phyloP scores from a whole-genome alignment of 495 filamentous ascomycete species.

The Aspergillus hancockii region DNA sequence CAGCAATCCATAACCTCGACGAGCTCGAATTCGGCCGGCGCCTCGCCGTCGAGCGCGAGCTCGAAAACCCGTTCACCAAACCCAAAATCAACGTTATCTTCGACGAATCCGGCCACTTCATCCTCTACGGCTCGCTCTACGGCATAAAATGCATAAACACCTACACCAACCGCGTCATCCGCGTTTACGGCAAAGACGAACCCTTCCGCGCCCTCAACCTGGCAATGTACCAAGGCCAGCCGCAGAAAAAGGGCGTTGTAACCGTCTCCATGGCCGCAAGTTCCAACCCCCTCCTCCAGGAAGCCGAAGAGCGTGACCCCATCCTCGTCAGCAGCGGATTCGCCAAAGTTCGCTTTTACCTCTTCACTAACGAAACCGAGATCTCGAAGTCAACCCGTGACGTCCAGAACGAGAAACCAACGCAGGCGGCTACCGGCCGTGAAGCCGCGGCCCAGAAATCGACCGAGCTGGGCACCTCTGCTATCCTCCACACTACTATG shows the following conservation, averaged over 20 bases:
- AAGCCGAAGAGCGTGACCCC: constrained; percentile 88
- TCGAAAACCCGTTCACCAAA: constrained; percentile 68
- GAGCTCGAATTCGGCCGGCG: constrained; percentile 90
- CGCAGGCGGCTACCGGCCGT: constrained; percentile 32
- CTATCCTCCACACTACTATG: constrained; percentile 87
- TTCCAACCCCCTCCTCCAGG: constrained; percentile 87
- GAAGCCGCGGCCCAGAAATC: constrained; percentile 56
- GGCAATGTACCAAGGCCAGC: constrained; percentile 92
- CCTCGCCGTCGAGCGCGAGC: constrained; percentile 81
- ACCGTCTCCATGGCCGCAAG: constrained; percentile 98
- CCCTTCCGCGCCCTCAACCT: constrained; percentile 79
- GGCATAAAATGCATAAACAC: constrained; percentile 95
- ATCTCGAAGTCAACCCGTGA: constrained; percentile 85
- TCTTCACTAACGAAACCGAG: constrained; percentile 90
- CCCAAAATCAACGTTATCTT: constrained; percentile 84
- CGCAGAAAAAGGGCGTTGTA: constrained; percentile 84
- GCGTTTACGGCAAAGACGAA: constrained; percentile 86
- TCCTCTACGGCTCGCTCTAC: constrained; percentile 88
- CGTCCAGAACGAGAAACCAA: constrained; percentile 92
- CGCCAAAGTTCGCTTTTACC: constrained; percentile 93
- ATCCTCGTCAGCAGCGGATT: constrained; percentile 82
- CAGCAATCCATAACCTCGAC: constrained; percentile 73
- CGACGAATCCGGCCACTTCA: constrained; percentile 93
- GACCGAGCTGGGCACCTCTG: constrained; percentile 71
- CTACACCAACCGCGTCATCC: constrained; percentile 85